Base-by-base conservation (phyloP, 371 early-diverging fungal genomes). In the Nematocida major region DNA sequence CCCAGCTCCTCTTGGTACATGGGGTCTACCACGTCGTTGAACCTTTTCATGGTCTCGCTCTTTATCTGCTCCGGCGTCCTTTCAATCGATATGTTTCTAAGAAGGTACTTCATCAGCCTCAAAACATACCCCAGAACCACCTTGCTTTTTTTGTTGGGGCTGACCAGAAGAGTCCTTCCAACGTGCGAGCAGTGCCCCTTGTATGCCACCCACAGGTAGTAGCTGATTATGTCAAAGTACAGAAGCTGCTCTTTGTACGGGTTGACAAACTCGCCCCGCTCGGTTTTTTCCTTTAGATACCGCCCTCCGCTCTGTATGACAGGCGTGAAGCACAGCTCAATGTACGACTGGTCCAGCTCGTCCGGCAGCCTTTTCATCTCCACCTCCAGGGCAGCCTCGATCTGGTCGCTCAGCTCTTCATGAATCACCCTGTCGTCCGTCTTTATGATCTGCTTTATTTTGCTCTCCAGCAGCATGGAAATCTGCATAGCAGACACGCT, bases 271-370 rank as follows among this genome's bases (percentile, higher is more conserved):
- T 73, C 76, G 34, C 76, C 76, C 20, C 22, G 39, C 40, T 2
- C 54, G 3, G 65, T 48, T 59, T 47, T 40, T 32, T 87, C 87
- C 66, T 95, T 84, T 79, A 93, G 90, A 79, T 91, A 97, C 45
- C 87, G 85, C 42, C 95, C 95, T 61, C 95, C 96, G 85, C 92
- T 92, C 84, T 95, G 95, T 62, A 97, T 89, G 76, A 94, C 91
- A 13, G 97, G 96, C 3, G 89, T 86, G 68, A 93, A 92, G 80
- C 94, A 91, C 91, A 92, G 91, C 54, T 97, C 97, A 47, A 68
- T 42, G 38, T 79, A 63, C 42, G 68, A 49, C 57, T 63, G 69
- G 45, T 79, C 76, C 82, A 89, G 89, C 78, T 90, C 91, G 20
- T 85, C 82, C 0, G 90, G 90, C 45, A 90, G 82, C 54, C 87